Base-by-base conservation (phyloP, 176 grass and related monocot genomes). In the Avena insularis region DNA sequence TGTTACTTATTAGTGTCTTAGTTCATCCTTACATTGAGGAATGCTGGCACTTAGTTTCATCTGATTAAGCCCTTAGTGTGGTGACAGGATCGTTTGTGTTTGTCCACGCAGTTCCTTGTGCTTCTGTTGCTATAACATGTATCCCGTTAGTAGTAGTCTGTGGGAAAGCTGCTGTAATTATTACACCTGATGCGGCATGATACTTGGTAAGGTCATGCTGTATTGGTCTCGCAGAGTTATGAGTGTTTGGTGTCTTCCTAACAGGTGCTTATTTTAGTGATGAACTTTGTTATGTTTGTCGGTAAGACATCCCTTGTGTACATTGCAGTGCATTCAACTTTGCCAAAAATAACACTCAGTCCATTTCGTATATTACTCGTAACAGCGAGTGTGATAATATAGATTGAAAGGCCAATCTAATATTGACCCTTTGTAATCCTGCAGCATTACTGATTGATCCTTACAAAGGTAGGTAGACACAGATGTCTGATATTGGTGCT, bases 361-460 rank as follows among this genome's bases (percentile, higher is more conserved):
- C 17, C 58, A 60, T 69, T 81, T 81, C 59, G 12, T 36, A 51
- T 50, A 50, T 33, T 71, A 66, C 13, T 67, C 17, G 5, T 36
- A 45, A 16, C 68, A 71, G 1, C 46, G 21, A 50, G 50, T 17
- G 4, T 27, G 38, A 68, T 78, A 68, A 21, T 40, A n/a, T 82
- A 76, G 50, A 25, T 7, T 38, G 3, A 19, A 77, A 71, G 2
- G 66, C 57, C 11, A 29, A 50, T 25, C 25, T 78, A 75, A 60
- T 31, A 51, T 66, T 84, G 47, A 0, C 58, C 23, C 15, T 55
- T 48, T 33, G 14, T 79, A 58, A 64, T 87, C 60, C 33, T 2
- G 9, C 70, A 21, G 47, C 67, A 51, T 90, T 82, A 55, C n/a
- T 84, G 35, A 66, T 68, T 75, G 25, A 65, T 80, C 19, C 45